Percentiles rank a stretch among this genome's conserved stretches.
phyloP scores from a whole-genome alignment of 441 rosid genomes.

The Gossypium lobatum region DNA sequence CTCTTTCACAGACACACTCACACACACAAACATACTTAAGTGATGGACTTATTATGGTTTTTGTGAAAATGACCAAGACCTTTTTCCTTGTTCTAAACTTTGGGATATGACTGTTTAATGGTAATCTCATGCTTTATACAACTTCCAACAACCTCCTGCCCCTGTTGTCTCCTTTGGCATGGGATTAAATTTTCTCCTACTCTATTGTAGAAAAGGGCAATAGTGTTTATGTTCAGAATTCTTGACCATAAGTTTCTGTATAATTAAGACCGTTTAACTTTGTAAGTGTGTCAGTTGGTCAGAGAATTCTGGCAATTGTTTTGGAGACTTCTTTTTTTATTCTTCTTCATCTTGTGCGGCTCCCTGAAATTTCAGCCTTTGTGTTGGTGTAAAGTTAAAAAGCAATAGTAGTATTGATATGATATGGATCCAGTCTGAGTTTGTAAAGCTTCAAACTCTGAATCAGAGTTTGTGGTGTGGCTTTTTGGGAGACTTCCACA shows the following conservation, averaged over 20 bases:
- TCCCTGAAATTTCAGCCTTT: background rate
- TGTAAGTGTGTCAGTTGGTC: background rate
- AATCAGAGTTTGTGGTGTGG: background rate
- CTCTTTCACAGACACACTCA: background rate
- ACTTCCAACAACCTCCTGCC: background rate
- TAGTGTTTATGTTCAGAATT: background rate
- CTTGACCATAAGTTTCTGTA: background rate
- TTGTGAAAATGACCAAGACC: background rate
- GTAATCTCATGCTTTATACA: background rate
- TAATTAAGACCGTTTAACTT: background rate
- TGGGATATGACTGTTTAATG: background rate
- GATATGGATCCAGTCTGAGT: background rate
- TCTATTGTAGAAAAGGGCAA: background rate
- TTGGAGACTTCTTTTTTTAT: background rate
- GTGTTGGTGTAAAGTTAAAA: background rate
- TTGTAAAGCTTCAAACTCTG: conserved; percentile 7
- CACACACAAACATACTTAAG: background rate
- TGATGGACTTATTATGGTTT: background rate
- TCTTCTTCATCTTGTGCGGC: background rate
- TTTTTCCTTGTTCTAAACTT: background rate
- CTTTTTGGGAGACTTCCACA: background rate
- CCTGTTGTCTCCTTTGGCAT: background rate
- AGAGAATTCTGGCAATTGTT: background rate
- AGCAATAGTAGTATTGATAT: background rate
- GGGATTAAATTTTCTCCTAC: background rate